These are phyloP conservation scores for Cercospora sp. DNA, from an alignment of 2,329 filamentous ascomycete genomes.

Conservation along the genomic window DNA sequence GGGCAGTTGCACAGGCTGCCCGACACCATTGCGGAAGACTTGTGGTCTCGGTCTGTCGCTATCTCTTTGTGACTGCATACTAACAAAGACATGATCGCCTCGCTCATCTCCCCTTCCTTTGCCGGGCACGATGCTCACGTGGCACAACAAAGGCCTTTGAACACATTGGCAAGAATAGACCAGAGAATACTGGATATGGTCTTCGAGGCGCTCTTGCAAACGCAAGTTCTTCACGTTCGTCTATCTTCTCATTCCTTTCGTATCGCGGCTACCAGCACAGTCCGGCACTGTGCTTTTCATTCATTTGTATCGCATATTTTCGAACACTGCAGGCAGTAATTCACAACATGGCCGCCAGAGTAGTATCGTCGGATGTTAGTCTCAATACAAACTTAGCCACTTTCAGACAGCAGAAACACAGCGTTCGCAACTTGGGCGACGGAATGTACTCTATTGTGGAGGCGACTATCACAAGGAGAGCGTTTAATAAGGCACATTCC, in stretches of 20 bases:
- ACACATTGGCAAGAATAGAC: not conserved
- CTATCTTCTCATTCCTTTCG: not conserved
- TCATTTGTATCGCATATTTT: not conserved
- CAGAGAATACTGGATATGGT: not conserved
- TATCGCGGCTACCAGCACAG: not conserved
- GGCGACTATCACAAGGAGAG: not conserved
- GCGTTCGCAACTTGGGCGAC: not conserved
- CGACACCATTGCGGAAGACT: not conserved
- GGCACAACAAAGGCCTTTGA: not conserved
- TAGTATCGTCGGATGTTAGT: not conserved
- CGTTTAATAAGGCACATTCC: not conserved
- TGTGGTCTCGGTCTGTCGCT: not conserved
- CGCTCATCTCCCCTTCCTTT: not conserved
- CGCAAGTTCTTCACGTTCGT: not conserved
- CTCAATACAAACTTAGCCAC: not conserved
- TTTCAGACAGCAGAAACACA: not conserved
- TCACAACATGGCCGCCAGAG: not conserved
- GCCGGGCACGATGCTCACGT: not conserved
- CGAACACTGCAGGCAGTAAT: not conserved
- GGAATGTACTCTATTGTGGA: not conserved
- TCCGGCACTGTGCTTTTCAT: not conserved
- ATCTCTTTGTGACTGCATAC: not conserved
- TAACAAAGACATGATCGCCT: not conserved
- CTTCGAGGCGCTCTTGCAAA: not conserved
- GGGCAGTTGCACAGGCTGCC: not conserved